These are phyloP conservation scores for Spergularia azorica DNA, from an alignment of 179 eudicot genomes.

Conservation along the genomic window DNA sequence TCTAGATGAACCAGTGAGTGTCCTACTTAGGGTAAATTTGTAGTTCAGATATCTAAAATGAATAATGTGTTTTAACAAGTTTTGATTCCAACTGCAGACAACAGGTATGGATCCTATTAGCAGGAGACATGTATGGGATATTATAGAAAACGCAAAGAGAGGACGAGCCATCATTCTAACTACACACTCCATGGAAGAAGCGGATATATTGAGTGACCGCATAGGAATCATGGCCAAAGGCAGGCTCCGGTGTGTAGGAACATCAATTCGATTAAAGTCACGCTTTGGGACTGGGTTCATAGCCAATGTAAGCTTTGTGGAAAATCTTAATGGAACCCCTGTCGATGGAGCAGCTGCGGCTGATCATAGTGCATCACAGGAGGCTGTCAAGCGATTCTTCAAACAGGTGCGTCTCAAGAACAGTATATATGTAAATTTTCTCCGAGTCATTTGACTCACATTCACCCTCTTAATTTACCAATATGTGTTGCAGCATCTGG, in stretches of 20 bases:
- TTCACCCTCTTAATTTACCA: slow-evolving; percentile 21
- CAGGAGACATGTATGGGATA: slow-evolving; percentile 96
- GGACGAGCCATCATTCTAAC: slow-evolving; percentile 89
- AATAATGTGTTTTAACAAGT: background rate
- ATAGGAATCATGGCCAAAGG: slow-evolving; percentile 99
- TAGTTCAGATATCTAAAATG: slow-evolving; percentile 1
- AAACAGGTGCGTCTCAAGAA: slow-evolving; percentile 51
- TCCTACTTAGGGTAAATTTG: background rate
- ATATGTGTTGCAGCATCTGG: slow-evolving; percentile 52
- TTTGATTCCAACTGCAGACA: slow-evolving; percentile 45
- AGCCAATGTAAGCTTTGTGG: slow-evolving; percentile 72
- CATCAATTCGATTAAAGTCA: slow-evolving; percentile 86
- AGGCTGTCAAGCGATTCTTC: slow-evolving; percentile 74
- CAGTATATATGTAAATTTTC: no score
- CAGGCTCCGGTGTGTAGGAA: slow-evolving; percentile 93
- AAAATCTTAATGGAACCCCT: slow-evolving; percentile 46
- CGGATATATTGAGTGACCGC: slow-evolving; percentile 88
- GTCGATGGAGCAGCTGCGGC: slow-evolving; percentile 35
- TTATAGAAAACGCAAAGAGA: slow-evolving; percentile 79
- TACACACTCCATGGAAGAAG: slow-evolving; percentile 99
- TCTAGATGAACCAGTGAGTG: slow-evolving; percentile 89
- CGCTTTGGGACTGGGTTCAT: slow-evolving; percentile 89
- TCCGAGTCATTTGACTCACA: background rate
- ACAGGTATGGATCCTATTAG: slow-evolving; percentile 99
- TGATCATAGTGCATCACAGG: slow-evolving; percentile 34